Conservation (phyloP, 805 yeast genomes). For the Metschnikowia lochheadii region DNA sequence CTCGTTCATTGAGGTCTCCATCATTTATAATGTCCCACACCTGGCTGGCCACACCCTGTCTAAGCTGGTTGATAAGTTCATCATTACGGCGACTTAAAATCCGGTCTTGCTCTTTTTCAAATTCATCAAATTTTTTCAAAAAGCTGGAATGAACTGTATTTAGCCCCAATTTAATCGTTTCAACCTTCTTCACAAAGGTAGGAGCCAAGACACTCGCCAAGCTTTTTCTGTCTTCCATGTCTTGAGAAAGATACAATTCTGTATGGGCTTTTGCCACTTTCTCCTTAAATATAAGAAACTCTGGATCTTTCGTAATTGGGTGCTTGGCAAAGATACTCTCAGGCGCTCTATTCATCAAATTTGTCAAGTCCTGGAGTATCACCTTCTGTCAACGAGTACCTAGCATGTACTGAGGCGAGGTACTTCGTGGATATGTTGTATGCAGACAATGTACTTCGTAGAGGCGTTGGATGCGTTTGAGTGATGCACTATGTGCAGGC, state of each 20-base stretch:
- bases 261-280: background rate
- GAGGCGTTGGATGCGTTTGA: too few species aligned
- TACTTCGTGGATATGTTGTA: too few species aligned
- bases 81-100: too few species aligned
- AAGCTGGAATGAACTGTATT: background rate
- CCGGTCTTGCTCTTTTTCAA: background rate
- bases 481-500: too few species aligned
- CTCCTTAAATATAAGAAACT: background rate
- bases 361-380: background rate
- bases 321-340: background rate
- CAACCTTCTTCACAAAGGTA: background rate
- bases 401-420: too few species aligned
- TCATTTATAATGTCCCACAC: background rate
- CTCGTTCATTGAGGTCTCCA: background rate
- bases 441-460: too few species aligned
- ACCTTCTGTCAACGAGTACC: too few species aligned
- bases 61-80: too few species aligned
- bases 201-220: background rate
- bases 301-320: background rate
- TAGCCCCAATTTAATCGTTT: background rate
- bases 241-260: background rate
- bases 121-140: background rate
- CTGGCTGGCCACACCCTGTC: background rate
- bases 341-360: background rate
- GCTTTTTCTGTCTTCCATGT: background rate